These are phyloP conservation scores for Alternaria gaisen DNA, from an alignment of 2,329 filamentous ascomycete species.

Conservation along the genomic window DNA sequence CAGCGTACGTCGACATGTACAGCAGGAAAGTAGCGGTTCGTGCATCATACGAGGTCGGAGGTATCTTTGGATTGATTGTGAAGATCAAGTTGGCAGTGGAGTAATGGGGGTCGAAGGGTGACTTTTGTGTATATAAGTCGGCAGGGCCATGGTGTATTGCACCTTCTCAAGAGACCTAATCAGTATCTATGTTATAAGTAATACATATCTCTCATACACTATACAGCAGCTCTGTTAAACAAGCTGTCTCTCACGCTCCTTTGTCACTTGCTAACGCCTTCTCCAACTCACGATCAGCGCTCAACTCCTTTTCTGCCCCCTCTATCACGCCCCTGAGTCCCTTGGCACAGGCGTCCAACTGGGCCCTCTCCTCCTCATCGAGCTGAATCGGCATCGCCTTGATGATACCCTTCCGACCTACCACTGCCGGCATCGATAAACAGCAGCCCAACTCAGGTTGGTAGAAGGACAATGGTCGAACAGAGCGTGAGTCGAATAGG, in stretches of 20 bases:
- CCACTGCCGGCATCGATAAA: constrained; percentile 60
- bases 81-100: constrained; percentile 21
- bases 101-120: neutral
- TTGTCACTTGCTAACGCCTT: constrained; percentile 36
- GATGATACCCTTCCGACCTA: constrained; percentile 59
- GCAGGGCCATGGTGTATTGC: neutral
- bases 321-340: constrained; percentile 49
- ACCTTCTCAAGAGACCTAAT: neutral
- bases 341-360: constrained; percentile 47
- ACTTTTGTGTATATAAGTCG: neutral
- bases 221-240: neutral
- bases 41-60: constrained; percentile 21
- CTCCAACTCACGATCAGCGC: constrained; percentile 36
- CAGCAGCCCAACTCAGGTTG: constrained; percentile 59
- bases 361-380: constrained; percentile 44
- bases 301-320: constrained; percentile 49
- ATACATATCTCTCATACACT: neutral
- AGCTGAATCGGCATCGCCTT: constrained; percentile 49
- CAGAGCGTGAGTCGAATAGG: constrained; percentile 57
- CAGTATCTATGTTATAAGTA: neutral
- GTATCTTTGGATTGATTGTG: constrained; percentile 32
- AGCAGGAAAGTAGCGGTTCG: constrained; percentile 22
- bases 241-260: constrained; percentile 7
- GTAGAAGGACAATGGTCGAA: constrained; percentile 61
- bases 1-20: constrained; percentile 33